A percentile compares a stretch with the other conserved stretches of the same genome.
phyloP scores from a whole-genome alignment of 1,284 basidiomycete genomes.

The Cystobasidium sp. region DNA sequence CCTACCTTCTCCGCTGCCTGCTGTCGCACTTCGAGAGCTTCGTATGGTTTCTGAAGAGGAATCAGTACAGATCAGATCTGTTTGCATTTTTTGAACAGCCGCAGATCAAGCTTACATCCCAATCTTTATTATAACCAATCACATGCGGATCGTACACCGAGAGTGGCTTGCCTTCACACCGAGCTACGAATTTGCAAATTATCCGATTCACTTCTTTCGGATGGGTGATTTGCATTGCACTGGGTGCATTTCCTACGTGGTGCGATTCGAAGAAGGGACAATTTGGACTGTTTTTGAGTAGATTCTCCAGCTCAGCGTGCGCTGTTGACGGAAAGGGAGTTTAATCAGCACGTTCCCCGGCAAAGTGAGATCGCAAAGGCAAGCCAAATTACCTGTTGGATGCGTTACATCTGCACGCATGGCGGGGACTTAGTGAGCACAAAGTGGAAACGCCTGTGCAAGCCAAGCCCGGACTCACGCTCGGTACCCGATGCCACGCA shows the following conservation, averaged over 20 bases:
- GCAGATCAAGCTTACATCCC: neutral
- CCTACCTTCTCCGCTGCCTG: neutral
- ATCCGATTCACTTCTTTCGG: conserved; percentile 18
- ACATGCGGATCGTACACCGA: conserved; percentile 7
- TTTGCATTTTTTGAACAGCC: neutral
- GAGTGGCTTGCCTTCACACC: neutral
- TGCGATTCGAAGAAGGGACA: conserved; percentile 28
- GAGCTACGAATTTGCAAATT: conserved; percentile 16
- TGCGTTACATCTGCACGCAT: conserved; percentile 5
- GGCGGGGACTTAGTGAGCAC: neutral
- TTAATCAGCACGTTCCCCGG: neutral
- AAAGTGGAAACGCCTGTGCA: neutral
- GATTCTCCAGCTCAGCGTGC: neutral
- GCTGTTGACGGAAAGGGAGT: neutral
- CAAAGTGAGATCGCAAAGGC: neutral
- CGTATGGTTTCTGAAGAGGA: conserved; percentile 13
- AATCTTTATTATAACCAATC: conserved; percentile 3
- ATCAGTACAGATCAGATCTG: neutral
- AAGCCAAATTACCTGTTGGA: conserved; percentile 5
- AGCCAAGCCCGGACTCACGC: neutral
- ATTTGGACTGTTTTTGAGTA: neutral
- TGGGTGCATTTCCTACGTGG: conserved; percentile 9
- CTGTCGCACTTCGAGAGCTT: neutral
- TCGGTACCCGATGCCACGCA: conserved; percentile 23
- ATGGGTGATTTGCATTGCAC: conserved; percentile 6